Base-by-base conservation (phyloP, 805 yeast species). In the Wickerhamiella nectarea region DNA sequence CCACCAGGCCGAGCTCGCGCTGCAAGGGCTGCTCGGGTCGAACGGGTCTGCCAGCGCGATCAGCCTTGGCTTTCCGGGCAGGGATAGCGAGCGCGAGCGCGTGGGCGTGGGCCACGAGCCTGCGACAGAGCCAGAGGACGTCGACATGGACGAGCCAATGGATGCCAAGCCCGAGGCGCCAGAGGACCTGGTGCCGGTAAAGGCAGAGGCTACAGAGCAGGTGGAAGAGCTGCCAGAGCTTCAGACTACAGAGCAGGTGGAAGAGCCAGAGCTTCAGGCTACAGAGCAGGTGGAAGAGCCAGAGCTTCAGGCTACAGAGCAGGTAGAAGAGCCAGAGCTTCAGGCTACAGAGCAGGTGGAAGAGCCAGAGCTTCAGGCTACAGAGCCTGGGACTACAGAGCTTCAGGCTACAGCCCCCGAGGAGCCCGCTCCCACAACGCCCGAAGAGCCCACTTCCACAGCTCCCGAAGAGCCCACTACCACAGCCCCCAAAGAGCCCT, bases 1-100 rank as follows among this genome's bases (percentile, higher is more conserved):
- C 24, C 67, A 82, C 45, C 64, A 76, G 42, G 91, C 89, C 2
- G 95, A 87, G 57, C 67, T 66, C 41, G 93, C 95, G 0, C 60
- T 89, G 39, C 74, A 80, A 48, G 68, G 73, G 41, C 66, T 82
- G 46, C 68, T 72, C 21, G 63, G 60, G 22, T 46, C 50, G 41
- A 36, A 46, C 8, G 54, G 54, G 26, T 47, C 53, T 3, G 49
- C 49, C 9, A 49, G 55, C 9, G 43, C 52, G 10, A 48, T 54
- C 20, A 52, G 48, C n/a, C 38, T 41, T 4, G 38, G 26, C 19
- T 34, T 38, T 22, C 34, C 26, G 36, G 3, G 25, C n/a, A 3
- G 28, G 21, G 15, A n/a, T n/a, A n/a, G n/a, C n/a, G 18, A 18
- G 14, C 15, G 17, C 12, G 31, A 28, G 15, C 9, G n/a, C 9